A percentile compares a stretch with the other conserved stretches of the same genome.
Conservation (phyloP, 2,329 filamentous ascomycete species). For the Proliferodiscus dingleyae region DNA sequence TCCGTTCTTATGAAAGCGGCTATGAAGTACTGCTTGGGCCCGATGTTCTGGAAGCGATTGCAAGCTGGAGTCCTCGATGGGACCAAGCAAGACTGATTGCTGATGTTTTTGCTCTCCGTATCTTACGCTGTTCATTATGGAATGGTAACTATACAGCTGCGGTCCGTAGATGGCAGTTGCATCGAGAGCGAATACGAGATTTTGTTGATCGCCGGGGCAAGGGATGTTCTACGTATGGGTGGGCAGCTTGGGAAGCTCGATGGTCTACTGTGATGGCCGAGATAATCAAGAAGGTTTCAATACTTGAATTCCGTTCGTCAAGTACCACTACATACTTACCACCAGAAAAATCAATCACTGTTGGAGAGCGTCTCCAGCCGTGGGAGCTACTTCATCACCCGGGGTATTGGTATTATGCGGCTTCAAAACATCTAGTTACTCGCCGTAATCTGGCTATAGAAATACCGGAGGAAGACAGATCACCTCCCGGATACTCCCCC, state of each 20-base stretch:
- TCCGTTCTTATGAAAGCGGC: constrained; percentile 80
- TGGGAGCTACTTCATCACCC: constrained; percentile 62
- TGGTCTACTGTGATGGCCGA: constrained; percentile 61
- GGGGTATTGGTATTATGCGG: constrained; percentile 62
- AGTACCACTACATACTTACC: constrained; percentile 45
- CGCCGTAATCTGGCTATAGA: constrained; percentile 49
- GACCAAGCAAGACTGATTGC: constrained; percentile 87
- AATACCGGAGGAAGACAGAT: constrained; percentile 57
- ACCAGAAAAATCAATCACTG: constrained; percentile 51
- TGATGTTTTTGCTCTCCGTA: constrained; percentile 75
- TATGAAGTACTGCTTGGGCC: constrained; percentile 78
- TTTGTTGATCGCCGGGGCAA: constrained; percentile 79
- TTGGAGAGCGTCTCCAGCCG: constrained; percentile 54
- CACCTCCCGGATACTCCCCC: constrained; percentile 43
- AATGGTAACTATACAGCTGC: constrained; percentile 73
- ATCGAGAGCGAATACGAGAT: constrained; percentile 68
- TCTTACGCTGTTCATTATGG: constrained; percentile 79
- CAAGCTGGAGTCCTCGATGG: constrained; percentile 85
- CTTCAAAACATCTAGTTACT: constrained; percentile 51
- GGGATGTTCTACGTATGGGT: constrained; percentile 84
- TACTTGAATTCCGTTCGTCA: constrained; percentile 45
- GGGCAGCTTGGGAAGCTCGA: constrained; percentile 87
- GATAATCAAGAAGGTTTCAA: constrained; percentile 49
- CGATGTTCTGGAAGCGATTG: constrained; percentile 82
- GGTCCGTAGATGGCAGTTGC: constrained; percentile 73